Conservation (phyloP, 1,139 yeast species). For the Saccharomyces pastorianus region DNA sequence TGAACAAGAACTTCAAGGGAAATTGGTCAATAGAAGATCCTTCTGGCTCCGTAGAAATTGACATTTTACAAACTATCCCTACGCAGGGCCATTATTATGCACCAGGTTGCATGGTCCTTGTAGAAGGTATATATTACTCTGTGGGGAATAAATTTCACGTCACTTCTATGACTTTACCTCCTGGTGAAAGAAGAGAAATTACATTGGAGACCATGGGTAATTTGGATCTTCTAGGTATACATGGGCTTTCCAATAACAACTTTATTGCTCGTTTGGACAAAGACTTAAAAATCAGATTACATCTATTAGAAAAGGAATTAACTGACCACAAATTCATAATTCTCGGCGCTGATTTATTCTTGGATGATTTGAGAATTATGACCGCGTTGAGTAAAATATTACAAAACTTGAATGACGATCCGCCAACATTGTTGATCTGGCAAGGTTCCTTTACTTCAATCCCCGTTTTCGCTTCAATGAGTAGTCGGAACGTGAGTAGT, state of each 20-base stretch:
- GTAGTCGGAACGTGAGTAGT: slow-evolving; percentile 36
- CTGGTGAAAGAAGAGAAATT: slow-evolving; percentile 64
- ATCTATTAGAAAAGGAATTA: slow-evolving; percentile 48
- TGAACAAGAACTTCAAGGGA: slow-evolving; percentile 58
- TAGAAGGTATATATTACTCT: slow-evolving; percentile 73
- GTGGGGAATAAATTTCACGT: slow-evolving; percentile 63
- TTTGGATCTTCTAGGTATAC: slow-evolving; percentile 71
- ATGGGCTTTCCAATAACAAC: slow-evolving; percentile 31
- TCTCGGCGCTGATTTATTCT: slow-evolving; percentile 63
- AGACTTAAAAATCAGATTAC: slow-evolving; percentile 47
- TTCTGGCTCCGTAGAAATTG: slow-evolving; percentile 68
- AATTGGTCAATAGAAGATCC: slow-evolving; percentile 72
- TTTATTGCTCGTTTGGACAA: slow-evolving; percentile 50
- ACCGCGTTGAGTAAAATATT: slow-evolving; percentile 60
- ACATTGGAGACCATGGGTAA: slow-evolving; percentile 69
- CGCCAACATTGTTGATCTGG: slow-evolving; percentile 54
- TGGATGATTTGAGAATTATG: slow-evolving; percentile 52
- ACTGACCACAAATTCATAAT: slow-evolving; percentile 53
- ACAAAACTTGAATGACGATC: slow-evolving; percentile 39
- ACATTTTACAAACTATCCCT: slow-evolving; percentile 56
- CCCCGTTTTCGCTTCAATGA: slow-evolving; percentile 43
- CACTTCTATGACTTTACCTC: slow-evolving; percentile 76
- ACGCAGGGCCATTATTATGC: slow-evolving; percentile 63
- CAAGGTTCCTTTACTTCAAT: slow-evolving; percentile 64
- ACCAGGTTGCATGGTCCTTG: slow-evolving; percentile 71